phyloP scores from a whole-genome alignment of 2,329 filamentous ascomycete genomes.

The Calycina marina region DNA sequence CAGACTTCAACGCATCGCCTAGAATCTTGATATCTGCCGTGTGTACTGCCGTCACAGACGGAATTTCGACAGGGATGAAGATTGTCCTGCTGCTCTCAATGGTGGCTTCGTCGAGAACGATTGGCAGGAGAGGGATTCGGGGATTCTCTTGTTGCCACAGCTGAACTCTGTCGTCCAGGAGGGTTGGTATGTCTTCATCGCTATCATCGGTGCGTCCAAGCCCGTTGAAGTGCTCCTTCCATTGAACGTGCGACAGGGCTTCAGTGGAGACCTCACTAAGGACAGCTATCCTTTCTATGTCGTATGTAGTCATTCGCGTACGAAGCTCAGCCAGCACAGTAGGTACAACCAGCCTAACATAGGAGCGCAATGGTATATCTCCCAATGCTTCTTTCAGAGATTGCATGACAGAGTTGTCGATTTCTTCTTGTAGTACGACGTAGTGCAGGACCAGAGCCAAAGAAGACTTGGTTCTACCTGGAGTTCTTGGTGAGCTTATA shows the following conservation, averaged over 20 bases:
- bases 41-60: slow-evolving; percentile 68
- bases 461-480: slow-evolving; percentile 22
- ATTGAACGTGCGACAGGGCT: slow-evolving; percentile 31
- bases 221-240: slow-evolving; percentile 35
- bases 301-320: slow-evolving; percentile 30
- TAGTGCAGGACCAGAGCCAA: slow-evolving; percentile 63
- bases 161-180: slow-evolving; percentile 15
- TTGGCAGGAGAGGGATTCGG: slow-evolving; percentile 13
- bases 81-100: slow-evolving; percentile 45
- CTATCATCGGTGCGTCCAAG: slow-evolving; percentile 26
- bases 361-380: slow-evolving; percentile 29
- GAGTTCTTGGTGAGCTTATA: slow-evolving; percentile 14
- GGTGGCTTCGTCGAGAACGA: slow-evolving; percentile 12
- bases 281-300: slow-evolving; percentile 42
- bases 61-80: slow-evolving; percentile 79
- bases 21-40: slow-evolving; percentile 54
- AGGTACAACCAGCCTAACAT: slow-evolving; percentile 31
- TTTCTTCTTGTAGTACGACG: slow-evolving; percentile 61
- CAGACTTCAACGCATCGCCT: slow-evolving; percentile 20
- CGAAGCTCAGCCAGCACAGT: slow-evolving; percentile 31
- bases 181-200: slow-evolving; percentile 15
- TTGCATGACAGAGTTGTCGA: slow-evolving; percentile 34
- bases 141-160: slow-evolving; percentile 15
- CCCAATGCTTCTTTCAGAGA: slow-evolving; percentile 29
- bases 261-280: slow-evolving; percentile 35